Evolutionary conservation across 2,329 filamentous ascomycete species (phyloP).

Genomic region (Fusarium sororula): DNA sequence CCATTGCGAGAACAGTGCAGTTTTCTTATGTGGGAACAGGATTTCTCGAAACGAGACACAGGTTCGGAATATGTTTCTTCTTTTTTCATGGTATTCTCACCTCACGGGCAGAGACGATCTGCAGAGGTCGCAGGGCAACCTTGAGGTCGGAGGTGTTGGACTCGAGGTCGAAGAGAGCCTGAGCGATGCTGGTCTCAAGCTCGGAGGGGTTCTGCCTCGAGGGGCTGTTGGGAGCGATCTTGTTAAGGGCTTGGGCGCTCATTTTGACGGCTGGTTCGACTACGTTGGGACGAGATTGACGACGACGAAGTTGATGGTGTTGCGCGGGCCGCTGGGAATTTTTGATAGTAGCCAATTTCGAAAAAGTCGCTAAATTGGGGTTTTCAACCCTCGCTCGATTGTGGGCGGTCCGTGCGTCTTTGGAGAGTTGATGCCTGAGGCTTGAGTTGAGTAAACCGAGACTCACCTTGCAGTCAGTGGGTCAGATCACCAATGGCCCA

Average conservation of each 20-base stretch:
- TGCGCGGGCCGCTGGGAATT: conserved; percentile 38
- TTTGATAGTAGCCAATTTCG: conserved; percentile 42
- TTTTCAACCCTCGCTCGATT: conserved; percentile 49
- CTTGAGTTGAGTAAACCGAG: not conserved
- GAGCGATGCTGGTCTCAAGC: conserved; percentile 96
- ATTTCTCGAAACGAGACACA: conserved; percentile 38
- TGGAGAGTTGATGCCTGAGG: conserved; percentile 30
- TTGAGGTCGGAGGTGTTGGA: conserved; percentile 99
- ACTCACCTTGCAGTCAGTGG: not conserved
- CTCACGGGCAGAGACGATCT: conserved; percentile 99
- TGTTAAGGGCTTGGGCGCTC: conserved; percentile 83
- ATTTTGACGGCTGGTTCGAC: conserved; percentile 63
- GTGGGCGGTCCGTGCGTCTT: conserved; percentile 25
- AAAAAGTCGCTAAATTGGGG: conserved; percentile 53
- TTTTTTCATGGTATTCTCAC: conserved; percentile 71
- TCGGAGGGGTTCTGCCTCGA: conserved; percentile 96
- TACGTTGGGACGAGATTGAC: conserved; percentile 46
- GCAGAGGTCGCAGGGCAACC: conserved; percentile 93
- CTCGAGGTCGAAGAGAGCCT: conserved; percentile 98
- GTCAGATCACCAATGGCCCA: not conserved
- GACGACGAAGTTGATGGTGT: conserved; percentile 41
- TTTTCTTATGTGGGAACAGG: conserved; percentile 54
- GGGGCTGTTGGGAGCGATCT: conserved; percentile 97
- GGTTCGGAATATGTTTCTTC: not conserved
- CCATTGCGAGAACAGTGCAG: conserved; percentile 46